Conservation (phyloP, 2,329 filamentous ascomycete genomes). For the Calcarisporium arbuscula region DNA sequence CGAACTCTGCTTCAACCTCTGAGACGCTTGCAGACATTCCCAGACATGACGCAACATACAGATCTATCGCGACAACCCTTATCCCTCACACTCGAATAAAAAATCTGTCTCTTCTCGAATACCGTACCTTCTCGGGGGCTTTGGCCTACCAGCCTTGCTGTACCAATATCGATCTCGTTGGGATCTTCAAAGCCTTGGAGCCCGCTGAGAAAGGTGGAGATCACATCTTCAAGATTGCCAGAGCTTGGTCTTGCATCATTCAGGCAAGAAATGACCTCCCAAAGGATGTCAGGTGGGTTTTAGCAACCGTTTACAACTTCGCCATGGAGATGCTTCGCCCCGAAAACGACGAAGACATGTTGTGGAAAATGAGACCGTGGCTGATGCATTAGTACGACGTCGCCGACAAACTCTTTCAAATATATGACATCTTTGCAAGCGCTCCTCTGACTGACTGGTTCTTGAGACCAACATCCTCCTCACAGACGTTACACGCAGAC, state of each 20-base stretch:
- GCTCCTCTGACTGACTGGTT: constrained; percentile 22
- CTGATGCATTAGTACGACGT: constrained; percentile 21
- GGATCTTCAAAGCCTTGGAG: constrained; percentile 16
- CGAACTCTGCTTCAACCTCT: neutral
- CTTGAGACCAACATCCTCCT: constrained; percentile 10
- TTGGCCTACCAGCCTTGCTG: constrained; percentile 25
- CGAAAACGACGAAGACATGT: constrained; percentile 7
- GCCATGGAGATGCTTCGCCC: constrained; percentile 19
- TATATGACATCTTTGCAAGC: constrained; percentile 8
- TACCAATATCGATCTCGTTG: constrained; percentile 10
- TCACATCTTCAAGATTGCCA: constrained; percentile 18
- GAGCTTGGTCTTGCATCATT: constrained; percentile 23
- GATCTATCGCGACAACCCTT: constrained; percentile 10
- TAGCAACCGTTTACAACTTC: constrained; percentile 24
- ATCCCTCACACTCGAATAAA: constrained; percentile 16
- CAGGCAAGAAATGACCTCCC: constrained; percentile 18
- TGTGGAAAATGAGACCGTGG: constrained; percentile 22
- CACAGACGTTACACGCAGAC: constrained; percentile 3
- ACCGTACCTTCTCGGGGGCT: constrained; percentile 18
- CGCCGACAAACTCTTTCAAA: constrained; percentile 16
- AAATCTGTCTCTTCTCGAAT: constrained; percentile 18
- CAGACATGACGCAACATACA: constrained; percentile 17
- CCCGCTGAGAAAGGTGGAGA: constrained; percentile 17
- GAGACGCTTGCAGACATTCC: constrained; percentile 14
- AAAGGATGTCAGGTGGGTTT: constrained; percentile 24